Conservation (phyloP, 1,284 basidiomycete genomes). For the Malassezia pachydermatis region DNA sequence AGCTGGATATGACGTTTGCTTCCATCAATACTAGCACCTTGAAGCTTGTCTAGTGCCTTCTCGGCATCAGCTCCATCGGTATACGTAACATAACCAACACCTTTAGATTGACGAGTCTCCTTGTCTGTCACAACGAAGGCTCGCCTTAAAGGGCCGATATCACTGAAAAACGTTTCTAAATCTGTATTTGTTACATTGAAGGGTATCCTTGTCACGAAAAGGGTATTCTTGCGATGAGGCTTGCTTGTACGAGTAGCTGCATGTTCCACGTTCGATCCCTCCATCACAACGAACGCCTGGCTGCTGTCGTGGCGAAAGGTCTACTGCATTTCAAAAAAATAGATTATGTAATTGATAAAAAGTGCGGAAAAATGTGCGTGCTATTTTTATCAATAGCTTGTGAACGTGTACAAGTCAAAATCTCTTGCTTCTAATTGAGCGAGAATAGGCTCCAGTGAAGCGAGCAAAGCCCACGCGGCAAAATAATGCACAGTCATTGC, state of each 20-base stretch:
- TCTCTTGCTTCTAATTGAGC: too few relatives aligned
- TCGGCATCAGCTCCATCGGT: constrained; percentile 75
- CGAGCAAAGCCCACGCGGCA: too few relatives aligned
- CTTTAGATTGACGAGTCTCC: constrained; percentile 71
- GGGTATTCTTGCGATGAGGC: constrained; percentile 24
- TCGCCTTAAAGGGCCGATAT: constrained; percentile 81
- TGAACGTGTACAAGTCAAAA: too few relatives aligned
- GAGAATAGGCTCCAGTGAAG: too few relatives aligned
- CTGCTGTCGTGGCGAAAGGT: too few relatives aligned
- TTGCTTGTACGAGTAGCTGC: not conserved
- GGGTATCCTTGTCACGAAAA: constrained; percentile 56
- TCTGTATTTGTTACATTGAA: constrained; percentile 82
- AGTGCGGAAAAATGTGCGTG: too few relatives aligned
- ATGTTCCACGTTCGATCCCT: too few relatives aligned
- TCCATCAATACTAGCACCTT: constrained; percentile 39
- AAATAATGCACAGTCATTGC: too few relatives aligned
- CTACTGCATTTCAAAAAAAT: too few relatives aligned
- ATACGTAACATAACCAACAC: constrained; percentile 95
- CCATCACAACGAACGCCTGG: too few relatives aligned
- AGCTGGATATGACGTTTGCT: constrained; percentile 37
- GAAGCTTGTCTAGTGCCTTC: constrained; percentile 34
- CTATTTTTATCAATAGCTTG: too few relatives aligned
- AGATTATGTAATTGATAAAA: too few relatives aligned
- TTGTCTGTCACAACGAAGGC: constrained; percentile 84
- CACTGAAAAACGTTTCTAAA: constrained; percentile 82